Evolutionary conservation across 179 eudicot genomes (phyloP), one percentile per base, ranked within the genome.

Genomic region (Vitellaria paradoxa): DNA sequence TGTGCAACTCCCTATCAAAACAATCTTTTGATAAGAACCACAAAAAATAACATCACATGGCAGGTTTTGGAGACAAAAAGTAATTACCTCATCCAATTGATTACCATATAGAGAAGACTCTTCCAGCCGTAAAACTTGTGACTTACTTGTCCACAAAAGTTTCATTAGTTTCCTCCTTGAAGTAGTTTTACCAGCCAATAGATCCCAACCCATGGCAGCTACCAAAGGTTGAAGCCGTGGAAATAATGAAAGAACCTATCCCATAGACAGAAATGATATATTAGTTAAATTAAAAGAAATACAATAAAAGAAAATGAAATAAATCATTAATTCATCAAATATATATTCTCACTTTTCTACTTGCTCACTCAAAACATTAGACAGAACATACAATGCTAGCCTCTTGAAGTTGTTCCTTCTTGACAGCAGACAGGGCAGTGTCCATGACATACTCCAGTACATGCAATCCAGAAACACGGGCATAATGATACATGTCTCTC

Each of bases 181-280:
- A 78, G 80, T 81, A 78, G 97, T 96, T 84, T 90, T 93, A 60
- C 89, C 91, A 79, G 93, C 84, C 90, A 96, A 87, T 70, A 96
- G 83, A 89, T 96, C 99, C 99, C 99, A 96, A 71, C 98, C 99
- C 91, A 96, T 81, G 79, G 89, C 94, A 80, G 93, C 97, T 79
- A 96, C 94, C 72, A 96, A 87, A 75, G 99, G 98, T 86, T 88
- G 99, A 86, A 96, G 99, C 76, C 87, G 89, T 10, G 99, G 98
- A 83, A 91, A 93, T 89, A 96, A 75, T 70, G 82, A 83, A 73
- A 90, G 92, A 72, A 93, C 84, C 99, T 96, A 84, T 66, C 72
- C 76, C 78, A 77, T 55, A 76, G 72, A 78, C 45, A 59, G 67
- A 82, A 59, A 75, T 61, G 79, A 20, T 52, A 76, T 49, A 78